Conservation (phyloP, 306 rosid genomes). For the Hippophae rhamnoides region DNA sequence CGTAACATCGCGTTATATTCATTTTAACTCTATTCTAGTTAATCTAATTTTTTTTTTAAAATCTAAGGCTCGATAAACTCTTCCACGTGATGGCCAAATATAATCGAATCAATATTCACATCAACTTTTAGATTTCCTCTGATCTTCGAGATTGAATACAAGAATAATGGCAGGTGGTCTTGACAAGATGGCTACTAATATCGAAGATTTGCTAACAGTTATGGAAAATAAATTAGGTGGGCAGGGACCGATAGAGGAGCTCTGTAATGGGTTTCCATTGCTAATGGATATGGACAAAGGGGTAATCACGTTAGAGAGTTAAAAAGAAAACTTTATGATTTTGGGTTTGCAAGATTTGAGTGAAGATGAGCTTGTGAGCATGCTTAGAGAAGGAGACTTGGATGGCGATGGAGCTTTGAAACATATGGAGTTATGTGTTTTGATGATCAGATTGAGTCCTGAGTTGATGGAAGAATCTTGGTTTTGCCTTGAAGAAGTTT, state of each 20-base stretch:
- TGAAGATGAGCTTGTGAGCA: slow-evolving; percentile 45
- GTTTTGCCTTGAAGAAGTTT: slow-evolving; percentile 53
- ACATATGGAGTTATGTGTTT: slow-evolving; percentile 86
- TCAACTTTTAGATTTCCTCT: not conserved
- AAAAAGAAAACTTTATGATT: slow-evolving; percentile 40
- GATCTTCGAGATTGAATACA: not conserved
- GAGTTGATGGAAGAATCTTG: slow-evolving; percentile 63
- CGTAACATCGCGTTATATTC: too few species aligned
- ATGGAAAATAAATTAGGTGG: slow-evolving; percentile 80
- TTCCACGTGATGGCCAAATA: too few species aligned
- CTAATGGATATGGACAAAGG: slow-evolving; percentile 72
- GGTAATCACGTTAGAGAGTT: slow-evolving; percentile 64
- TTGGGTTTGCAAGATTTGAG: slow-evolving; percentile 33
- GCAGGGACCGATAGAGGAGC: slow-evolving; percentile 69
- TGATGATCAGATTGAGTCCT: slow-evolving; percentile 93
- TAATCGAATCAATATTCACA: not conserved
- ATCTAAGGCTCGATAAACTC: too few species aligned
- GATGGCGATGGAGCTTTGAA: slow-evolving; percentile 72
- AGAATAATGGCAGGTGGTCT: slow-evolving; percentile 32
- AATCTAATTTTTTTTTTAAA: too few species aligned
- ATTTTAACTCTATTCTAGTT: too few species aligned
- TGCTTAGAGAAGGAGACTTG: slow-evolving; percentile 68
- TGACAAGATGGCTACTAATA: slow-evolving; percentile 16
- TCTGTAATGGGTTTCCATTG: slow-evolving; percentile 70
- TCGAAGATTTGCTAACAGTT: slow-evolving; percentile 64